Conservation (phyloP, 2,329 filamentous ascomycete species). For the Pezicula rhizophila region DNA sequence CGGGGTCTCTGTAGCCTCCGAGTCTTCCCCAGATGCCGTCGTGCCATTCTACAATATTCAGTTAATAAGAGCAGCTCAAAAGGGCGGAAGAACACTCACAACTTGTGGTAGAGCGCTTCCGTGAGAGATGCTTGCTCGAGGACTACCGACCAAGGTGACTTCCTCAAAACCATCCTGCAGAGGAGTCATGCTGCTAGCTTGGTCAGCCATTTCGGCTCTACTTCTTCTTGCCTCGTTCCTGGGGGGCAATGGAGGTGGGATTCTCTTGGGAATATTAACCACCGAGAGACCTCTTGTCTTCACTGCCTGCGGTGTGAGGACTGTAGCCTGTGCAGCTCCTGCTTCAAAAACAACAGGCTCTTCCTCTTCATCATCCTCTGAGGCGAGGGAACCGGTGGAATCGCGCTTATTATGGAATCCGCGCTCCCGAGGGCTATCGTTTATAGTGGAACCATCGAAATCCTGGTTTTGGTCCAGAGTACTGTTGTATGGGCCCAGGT, state of each 20-base stretch:
- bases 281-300: slow-evolving; percentile 62
- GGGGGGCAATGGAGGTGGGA: slow-evolving; percentile 65
- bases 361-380: slow-evolving; percentile 43
- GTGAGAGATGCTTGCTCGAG: not conserved
- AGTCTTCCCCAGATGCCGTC: no score
- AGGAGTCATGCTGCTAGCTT: slow-evolving; percentile 19
- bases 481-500: slow-evolving; percentile 37
- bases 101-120: no score
- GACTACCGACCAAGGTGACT: slow-evolving; percentile 14
- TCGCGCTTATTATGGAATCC: slow-evolving; percentile 27
- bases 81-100: no score
- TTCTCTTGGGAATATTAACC: slow-evolving; percentile 77
- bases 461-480: slow-evolving; percentile 21
- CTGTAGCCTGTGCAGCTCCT: slow-evolving; percentile 48
- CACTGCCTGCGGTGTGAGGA: slow-evolving; percentile 44
- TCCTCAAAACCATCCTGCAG: slow-evolving; percentile 27
- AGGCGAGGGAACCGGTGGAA: slow-evolving; percentile 41
- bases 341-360: slow-evolving; percentile 67
- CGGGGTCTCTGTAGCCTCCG: no score
- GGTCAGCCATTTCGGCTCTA: slow-evolving; percentile 20
- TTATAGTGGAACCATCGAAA: slow-evolving; percentile 25
- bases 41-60: no score
- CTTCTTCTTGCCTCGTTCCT: slow-evolving; percentile 57
- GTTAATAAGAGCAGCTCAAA: no score
- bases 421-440: slow-evolving; percentile 26